Base-by-base conservation (phyloP, 179 eudicot species). In the Beta lomatogona region DNA sequence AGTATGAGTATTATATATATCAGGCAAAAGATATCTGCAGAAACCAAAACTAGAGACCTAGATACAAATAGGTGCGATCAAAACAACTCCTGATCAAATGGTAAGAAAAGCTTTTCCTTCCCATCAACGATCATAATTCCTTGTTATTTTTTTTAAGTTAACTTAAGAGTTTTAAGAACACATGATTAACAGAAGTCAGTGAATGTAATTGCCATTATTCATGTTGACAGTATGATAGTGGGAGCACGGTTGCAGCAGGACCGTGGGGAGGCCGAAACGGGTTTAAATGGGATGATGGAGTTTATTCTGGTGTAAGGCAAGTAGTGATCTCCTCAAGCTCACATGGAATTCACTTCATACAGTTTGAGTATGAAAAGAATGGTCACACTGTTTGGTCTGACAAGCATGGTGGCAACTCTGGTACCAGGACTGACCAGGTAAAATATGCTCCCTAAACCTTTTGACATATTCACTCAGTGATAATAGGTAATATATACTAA, bases 261-360 rank as follows among this genome's bases (percentile, higher is more conserved):
- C 90, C 88, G n/a, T 85, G 86, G 85, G 90, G 89, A 58, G 90
- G 90, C 59, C 79, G 73, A 70, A 41, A 59, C 21, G 90, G 89
- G 36, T 63, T 54, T 83, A 79, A 53, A 12, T 87, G 89, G 89
- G 89, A 87, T 69, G 89, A 87, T 19, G 89, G 89, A 58, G 81
- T 67, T 45, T 76, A 83, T 45, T 31, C 83, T 41, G 76, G 86
- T 41, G 73, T 87, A n/a, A 85, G 74, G 71, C 86, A 87, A 76
- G 77, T 87, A 44, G 52, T 87, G 53, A 85, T 87, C 58, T 75
- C 77, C 3, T 69, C 77, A 53, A 80, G 81, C 63, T 80, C 83
- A 69, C 79, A 70, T 13, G 88, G 84, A 19, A 73, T 87, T 7
- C 83, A 84, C 57, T 87, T 81, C 53, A 80, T 87, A 44, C 87